Base-by-base conservation (phyloP, 108 stramenopile species). In the Pseudonitzschia multistriata region DNA sequence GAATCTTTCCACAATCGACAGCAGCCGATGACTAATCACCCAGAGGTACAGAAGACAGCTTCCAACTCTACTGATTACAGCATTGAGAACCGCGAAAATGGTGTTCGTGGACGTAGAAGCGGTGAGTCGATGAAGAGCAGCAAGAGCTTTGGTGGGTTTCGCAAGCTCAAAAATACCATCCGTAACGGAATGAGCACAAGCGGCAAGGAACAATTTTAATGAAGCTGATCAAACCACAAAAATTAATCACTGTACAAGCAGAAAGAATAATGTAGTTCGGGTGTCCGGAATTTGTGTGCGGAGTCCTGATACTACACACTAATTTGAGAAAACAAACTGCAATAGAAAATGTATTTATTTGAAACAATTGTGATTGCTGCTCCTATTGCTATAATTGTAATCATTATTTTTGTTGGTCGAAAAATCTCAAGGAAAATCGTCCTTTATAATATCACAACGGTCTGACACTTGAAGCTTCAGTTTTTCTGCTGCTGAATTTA, bases 81-180 rank as follows among this genome's bases (percentile, higher is more conserved):
- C 29, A 35, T 57, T 11, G 69, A 70, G 28, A 70, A 78, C 34
- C 55, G 66, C 0, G 71, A 78, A 56, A 78, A 78, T 62, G 77
- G 77, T 34, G 71, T 70, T 13, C 30, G 33, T 31, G 61, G 61
- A 35, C 61, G 61, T 15, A 22, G 50, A 24, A 64, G 63, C 17
- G 22, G 22, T 45, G 63, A 64, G 47, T 52, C 50, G 24, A 5
- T 52, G 24, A 39, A 21, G 57, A 33, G 35, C 39, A 29, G 57
- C 22, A 36, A 57, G 28, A 70, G 69, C 33, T 70, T 70, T 30
- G 69, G 69, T 7, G 56, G 56, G 6, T 59, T 59, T 17, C 57
- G 57, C 36, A 59, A 59, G 34, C 34, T 59, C 10, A 59, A 59
- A 19, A 59, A 59, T 17, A 59, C 57, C 33, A 30, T 59, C 28